These are phyloP conservation scores for Apiospora rasikravindrae DNA, from an alignment of 2,329 filamentous ascomycete species.

Conservation along the genomic window DNA sequence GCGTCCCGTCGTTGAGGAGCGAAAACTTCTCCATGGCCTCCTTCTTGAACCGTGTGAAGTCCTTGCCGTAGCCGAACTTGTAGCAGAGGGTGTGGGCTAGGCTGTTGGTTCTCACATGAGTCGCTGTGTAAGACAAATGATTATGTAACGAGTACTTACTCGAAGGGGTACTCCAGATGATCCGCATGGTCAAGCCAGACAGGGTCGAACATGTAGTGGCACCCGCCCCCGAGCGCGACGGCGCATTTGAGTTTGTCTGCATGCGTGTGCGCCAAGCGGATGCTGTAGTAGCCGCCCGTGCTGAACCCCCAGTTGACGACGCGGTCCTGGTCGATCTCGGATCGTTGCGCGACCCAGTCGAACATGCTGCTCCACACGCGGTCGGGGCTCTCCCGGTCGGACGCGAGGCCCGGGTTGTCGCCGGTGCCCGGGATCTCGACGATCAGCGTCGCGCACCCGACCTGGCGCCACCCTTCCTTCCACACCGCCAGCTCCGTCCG, in stretches of 20 bases:
- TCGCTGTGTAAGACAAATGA: too few relatives aligned
- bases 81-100: slow-evolving; percentile 36
- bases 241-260: slow-evolving; percentile 54
- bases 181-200: slow-evolving; percentile 61
- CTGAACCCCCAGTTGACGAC: slow-evolving; percentile 61
- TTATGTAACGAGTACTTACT: slow-evolving; percentile 37
- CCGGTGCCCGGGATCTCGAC: slow-evolving; percentile 64
- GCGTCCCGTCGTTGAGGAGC: slow-evolving; percentile 58
- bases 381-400: slow-evolving; percentile 55
- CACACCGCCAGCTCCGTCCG: slow-evolving; percentile 42
- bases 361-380: slow-evolving; percentile 58
- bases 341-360: slow-evolving; percentile 56
- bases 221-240: slow-evolving; percentile 60
- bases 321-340: slow-evolving; percentile 51
- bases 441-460: slow-evolving; percentile 54
- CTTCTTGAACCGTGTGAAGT: slow-evolving; percentile 38
- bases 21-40: slow-evolving; percentile 52
- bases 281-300: slow-evolving; percentile 64
- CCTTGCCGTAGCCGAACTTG: slow-evolving; percentile 34
- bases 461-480: slow-evolving; percentile 41
- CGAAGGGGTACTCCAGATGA: slow-evolving; percentile 64
- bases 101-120: slow-evolving; percentile 25
- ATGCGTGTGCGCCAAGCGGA: slow-evolving; percentile 63
- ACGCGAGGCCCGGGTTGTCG: slow-evolving; percentile 55
- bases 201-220: slow-evolving; percentile 62